Base-by-base conservation (phyloP, 2,329 filamentous ascomycete species). In the Alternaria dauci region DNA sequence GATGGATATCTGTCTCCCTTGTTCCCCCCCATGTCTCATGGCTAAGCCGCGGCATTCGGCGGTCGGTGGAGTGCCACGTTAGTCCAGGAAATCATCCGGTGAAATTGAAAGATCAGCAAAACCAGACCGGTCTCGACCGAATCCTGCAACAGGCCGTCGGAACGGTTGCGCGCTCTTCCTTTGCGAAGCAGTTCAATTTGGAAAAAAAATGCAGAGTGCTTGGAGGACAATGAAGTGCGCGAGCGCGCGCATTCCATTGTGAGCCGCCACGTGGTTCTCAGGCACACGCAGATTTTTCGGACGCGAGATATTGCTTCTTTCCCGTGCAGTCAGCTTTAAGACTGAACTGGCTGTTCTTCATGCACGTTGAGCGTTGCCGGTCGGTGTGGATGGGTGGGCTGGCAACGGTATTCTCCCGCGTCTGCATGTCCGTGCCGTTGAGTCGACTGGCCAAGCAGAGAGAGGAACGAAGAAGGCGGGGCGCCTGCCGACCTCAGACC, bases 361-460 rank as follows among this genome's bases (percentile, higher is more conserved):
- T 72, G 72, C 70, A 71, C 50, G 62, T 58, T 61, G 65, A 68
- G 65, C 66, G 69, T 71, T 71, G 56, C 54, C 46, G 46, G 46
- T 62, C 46, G 46, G 51, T 59, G 58, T 55, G 58, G 52, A 39
- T 46, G 52, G 41, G 53, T 51, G 54, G 58, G 57, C 52, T 50
- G 61, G 58, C 63, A 71, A 71, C 68, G 67, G 68, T 61, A 48
- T 67, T 67, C 59, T 71, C 69, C 69, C 69, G 66, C 65, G 42
- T 66, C 53, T 72, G 68, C 68, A 72, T 68, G 57, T 63, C 69
- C 67, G 71, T 71, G 68, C 71, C 71, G 67, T 62, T 57, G 32
- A 39, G 57, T 51, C 23, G 47, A 56, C 47, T 67, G 55, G 57
- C 43, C 52, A 62, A 47, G 39, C 38, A 59, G 38, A 39, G 39